Evolutionary conservation across 1,284 basidiomycete genomes (phyloP).

Genomic region (Ceratorhiza oryzae-sativae): DNA sequence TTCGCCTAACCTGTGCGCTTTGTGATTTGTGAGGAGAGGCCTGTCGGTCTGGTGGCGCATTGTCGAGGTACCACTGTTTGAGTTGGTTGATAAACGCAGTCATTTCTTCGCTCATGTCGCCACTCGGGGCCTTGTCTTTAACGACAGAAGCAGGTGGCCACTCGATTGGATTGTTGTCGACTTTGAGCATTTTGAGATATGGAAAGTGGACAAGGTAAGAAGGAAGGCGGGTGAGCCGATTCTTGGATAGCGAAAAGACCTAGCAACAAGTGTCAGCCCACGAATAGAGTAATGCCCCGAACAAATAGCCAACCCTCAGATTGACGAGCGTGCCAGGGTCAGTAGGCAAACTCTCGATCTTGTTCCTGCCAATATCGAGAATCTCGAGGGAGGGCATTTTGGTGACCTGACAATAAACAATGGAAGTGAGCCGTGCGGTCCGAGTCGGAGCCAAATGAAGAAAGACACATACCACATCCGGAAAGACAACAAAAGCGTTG

Average conservation of each 20-base stretch:
- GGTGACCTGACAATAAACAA: constrained; percentile 67
- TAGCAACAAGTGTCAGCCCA: constrained; percentile 49
- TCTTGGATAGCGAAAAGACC: constrained; percentile 88
- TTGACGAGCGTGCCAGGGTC: constrained; percentile 81
- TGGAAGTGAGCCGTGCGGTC: constrained; percentile 13
- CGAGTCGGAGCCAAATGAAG: constrained; percentile 24
- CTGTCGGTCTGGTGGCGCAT: constrained; percentile 46
- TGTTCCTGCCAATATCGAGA: constrained; percentile 93
- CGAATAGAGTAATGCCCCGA: constrained; percentile 9
- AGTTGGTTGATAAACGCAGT: constrained; percentile 75
- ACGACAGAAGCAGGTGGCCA: constrained; percentile 80
- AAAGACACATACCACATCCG: constrained; percentile 74
- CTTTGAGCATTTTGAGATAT: constrained; percentile 80
- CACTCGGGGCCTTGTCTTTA: constrained; percentile 50
- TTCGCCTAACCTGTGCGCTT: constrained; percentile 47
- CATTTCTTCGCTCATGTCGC: constrained; percentile 61
- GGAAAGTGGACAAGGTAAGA: constrained; percentile 78
- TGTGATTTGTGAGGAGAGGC: constrained; percentile 42
- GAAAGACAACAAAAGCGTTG: constrained; percentile 85
- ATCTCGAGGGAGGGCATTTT: constrained; percentile 90
- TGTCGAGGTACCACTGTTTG: constrained; percentile 74
- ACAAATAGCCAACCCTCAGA: constrained; percentile 66
- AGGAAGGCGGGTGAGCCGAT: constrained; percentile 83
- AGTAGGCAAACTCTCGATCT: constrained; percentile 79
- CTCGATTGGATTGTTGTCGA: constrained; percentile 90